Percentiles rank a stretch among this genome's conserved stretches.
Evolutionary conservation across 208 protist species (phyloP).

Genomic region (Trypanosoma cruzi): DNA sequence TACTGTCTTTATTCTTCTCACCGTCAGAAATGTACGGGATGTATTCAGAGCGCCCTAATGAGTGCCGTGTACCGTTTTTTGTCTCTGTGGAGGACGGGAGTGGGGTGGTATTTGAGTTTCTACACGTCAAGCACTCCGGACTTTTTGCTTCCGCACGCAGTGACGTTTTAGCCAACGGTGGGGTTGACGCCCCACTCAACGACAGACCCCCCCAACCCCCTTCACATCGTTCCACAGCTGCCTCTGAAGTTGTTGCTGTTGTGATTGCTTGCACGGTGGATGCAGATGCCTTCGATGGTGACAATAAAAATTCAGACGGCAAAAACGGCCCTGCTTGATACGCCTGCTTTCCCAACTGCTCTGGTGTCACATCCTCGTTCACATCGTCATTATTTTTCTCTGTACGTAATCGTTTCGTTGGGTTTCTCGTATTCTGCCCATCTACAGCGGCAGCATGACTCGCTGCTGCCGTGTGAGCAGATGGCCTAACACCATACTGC

Average conservation of each 20-base stretch:
- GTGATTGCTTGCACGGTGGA: too few relatives aligned
- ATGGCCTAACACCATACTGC: neutral
- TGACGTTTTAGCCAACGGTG: neutral
- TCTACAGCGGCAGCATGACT: neutral
- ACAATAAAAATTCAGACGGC: neutral
- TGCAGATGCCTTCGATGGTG: neutral
- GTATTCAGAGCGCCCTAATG: neutral
- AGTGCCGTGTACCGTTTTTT: neutral
- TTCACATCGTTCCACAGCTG: neutral
- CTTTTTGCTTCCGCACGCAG: neutral
- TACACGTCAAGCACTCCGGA: constrained; percentile 7
- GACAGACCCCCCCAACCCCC: neutral
- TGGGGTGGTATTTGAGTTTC: neutral
- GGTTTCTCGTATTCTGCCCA: neutral
- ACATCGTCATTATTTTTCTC: neutral
- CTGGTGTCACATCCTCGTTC: constrained; percentile 13
- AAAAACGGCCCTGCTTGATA: too few relatives aligned
- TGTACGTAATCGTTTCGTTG: constrained; percentile 17
- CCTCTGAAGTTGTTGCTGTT: too few relatives aligned
- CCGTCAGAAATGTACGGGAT: constrained; percentile 5
- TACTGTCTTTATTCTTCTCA: neutral
- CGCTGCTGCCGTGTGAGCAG: neutral
- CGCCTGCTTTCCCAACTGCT: constrained; percentile 3
- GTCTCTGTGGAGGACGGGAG: neutral
- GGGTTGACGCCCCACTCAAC: neutral